Evolutionary conservation across 441 rosid genomes (phyloP), one percentile per base, ranked within the genome.

Genomic region (Lepidium campestre): DNA sequence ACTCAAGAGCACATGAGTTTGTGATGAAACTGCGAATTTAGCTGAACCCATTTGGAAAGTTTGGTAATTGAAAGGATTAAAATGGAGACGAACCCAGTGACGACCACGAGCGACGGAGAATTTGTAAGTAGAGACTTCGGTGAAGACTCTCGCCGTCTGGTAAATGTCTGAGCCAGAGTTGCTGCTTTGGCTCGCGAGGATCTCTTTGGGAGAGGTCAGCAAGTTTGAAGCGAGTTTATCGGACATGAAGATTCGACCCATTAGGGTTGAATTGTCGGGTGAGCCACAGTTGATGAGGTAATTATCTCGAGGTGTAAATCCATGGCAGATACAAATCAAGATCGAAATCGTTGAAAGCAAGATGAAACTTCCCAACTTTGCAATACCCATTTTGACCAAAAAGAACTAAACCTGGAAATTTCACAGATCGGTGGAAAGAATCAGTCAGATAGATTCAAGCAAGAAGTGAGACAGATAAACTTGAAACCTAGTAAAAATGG

Each of bases 41-140:
- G 96, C 92, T 12, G 36, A 56, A 75, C 75, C 78, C 96, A 88
- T 83, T 27, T 83, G 67, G 73, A 77, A 86, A 31, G 15, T 77
- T 18, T 72, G 75, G 69, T 68, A 72, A 50, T 75, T 76, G 70
- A 90, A 93, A 1, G 98, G 88, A 57, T 77, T 62, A 82, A 93
- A 93, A 74, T 90, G 83, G 29, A 93, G 85, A 53, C 98, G 94
- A 70, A 90, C 85, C 96, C 96, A 93, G 54, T 88, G 94, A 58
- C 98, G 80, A 46, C 94, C 98, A 67, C 74, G 82, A 41, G 71
- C 15, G 37, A 90, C 70, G 8, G 88, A 34, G 78, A 90, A 85
- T 56, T 86, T 78, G 85, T 86, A 93, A 71, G 46, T 80, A 0
- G 98, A 73, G 49, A 78, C 74, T 42, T 27, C 58, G 1, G 79